phyloP scores from a whole-genome alignment of 2,329 filamentous ascomycete genomes.

The Cercospora sesami region DNA sequence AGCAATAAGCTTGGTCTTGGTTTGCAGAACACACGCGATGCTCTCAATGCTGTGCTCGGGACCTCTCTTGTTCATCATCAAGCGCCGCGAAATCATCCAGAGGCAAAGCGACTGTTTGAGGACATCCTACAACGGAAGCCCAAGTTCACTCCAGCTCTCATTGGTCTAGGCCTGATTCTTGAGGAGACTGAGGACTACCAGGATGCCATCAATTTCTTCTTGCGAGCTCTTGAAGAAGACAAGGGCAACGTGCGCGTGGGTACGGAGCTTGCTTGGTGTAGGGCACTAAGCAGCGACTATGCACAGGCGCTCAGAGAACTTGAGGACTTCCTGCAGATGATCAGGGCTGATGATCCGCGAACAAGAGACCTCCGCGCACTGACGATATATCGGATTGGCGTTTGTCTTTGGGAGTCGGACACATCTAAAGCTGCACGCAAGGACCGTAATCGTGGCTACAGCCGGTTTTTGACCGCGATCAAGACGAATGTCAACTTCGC shows the following conservation, averaged over 20 bases:
- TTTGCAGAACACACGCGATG: conserved; percentile 70
- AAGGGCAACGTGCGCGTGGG: conserved; percentile 73
- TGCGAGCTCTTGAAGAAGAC: conserved; percentile 72
- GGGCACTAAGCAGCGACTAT: conserved; percentile 77
- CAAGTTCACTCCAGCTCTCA: conserved; percentile 74
- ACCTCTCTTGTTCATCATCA: conserved; percentile 91
- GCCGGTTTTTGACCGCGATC: conserved; percentile 77
- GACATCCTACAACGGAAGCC: conserved; percentile 73
- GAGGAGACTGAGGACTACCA: conserved; percentile 90
- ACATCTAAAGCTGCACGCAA: conserved; percentile 72
- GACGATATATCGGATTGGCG: conserved; percentile 81
- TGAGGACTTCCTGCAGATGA: conserved; percentile 64
- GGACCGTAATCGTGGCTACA: conserved; percentile 77
- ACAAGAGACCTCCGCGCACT: conserved; percentile 75
- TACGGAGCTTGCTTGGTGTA: conserved; percentile 90
- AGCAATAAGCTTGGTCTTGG: conserved; percentile 65
- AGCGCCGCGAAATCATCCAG: conserved; percentile 81
- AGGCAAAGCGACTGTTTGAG: conserved; percentile 85
- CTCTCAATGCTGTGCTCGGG: conserved; percentile 73
- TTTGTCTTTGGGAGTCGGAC: conserved; percentile 83
- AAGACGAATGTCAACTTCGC: conserved; percentile 86
- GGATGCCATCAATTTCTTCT: conserved; percentile 77
- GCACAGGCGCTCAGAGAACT: conserved; percentile 67
- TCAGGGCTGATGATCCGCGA: conserved; percentile 62
- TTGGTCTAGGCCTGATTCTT: conserved; percentile 86